Conservation (phyloP, 2,329 filamentous ascomycete genomes). For the Arthrobotrys sinensis region DNA sequence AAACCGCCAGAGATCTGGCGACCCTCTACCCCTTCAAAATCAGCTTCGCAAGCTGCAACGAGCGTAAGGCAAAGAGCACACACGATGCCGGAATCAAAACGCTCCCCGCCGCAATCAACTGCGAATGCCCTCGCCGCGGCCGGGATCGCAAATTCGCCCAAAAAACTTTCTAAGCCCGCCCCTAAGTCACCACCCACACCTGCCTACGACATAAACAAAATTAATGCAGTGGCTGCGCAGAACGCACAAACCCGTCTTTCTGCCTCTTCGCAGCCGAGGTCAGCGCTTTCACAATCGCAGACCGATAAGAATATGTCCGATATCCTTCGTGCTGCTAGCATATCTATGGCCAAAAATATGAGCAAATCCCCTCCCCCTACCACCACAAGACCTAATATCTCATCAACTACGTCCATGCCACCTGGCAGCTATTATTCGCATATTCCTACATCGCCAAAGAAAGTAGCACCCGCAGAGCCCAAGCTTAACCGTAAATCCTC, state of each 20-base stretch:
- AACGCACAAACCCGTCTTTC: constrained; percentile 56
- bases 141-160: constrained; percentile 42
- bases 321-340: constrained; percentile 50
- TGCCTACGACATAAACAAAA: constrained; percentile 56
- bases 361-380: constrained; percentile 50
- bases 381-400: not conserved
- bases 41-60: constrained; percentile 44
- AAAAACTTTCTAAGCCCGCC: constrained; percentile 20
- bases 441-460: constrained; percentile 49
- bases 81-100: constrained; percentile 33
- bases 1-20: constrained; percentile 49
- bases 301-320: constrained; percentile 51
- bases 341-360: constrained; percentile 49
- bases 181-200: constrained; percentile 39
- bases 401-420: constrained; percentile 35
- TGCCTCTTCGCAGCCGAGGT: constrained; percentile 31
- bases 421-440: constrained; percentile 49
- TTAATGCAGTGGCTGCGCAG: constrained; percentile 53
- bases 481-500: constrained; percentile 38
- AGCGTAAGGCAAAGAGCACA: constrained; percentile 30
- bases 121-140: constrained; percentile 53
- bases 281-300: constrained; percentile 34
- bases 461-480: constrained; percentile 11
- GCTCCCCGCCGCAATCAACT: constrained; percentile 34
- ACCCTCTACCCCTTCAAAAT: constrained; percentile 42